Base-by-base conservation (phyloP, 148 eudicot species). In the Chenopodium berlandieri region DNA sequence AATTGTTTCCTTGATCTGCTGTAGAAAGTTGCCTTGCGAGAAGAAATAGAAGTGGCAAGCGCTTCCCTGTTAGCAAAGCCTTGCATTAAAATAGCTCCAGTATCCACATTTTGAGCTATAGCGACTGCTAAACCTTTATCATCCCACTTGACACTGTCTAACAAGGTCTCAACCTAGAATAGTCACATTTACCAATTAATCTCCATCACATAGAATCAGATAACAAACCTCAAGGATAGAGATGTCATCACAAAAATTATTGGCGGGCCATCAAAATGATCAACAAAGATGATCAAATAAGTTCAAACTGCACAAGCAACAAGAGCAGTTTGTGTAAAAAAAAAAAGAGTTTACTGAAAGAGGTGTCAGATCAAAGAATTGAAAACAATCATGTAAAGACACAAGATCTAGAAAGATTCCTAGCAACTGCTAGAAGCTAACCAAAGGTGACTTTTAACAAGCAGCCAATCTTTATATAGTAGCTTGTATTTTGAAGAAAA, bases 111-210 rank as follows among this genome's bases (percentile, higher is more conserved):
- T 89, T 96, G 99, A 86, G 99, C 99, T 82, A 96, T 96, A 74
- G 94, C 99, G 85, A 96, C 99, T n/a, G 97, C 99, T 91, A 96
- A 90, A 75, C 99, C 99, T 84, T 96, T 96, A 54, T 94, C 98
- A 81, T 96, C 99, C 99, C 99, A 96, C 89, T 96, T 96, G 83
- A 96, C 89, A 88, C 88, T 87, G 89, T 94, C 92, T 84, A 96
- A 84, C 83, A 96, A 86, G 70, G 87, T 85, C 86, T 89, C 92
- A 86, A 96, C 92, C 98, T 96, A 89, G 69, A 86, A 79, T 88
- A 77, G 69, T 82, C 84, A 86, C 82, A 81, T 56, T 60, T 34
- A 67, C 69, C 56, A 50, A 80, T 88, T 52, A 88, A 75, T 78
- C 11, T 63, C 81, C 63, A 30, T 30, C 71, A 67, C 11, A 81